Evolutionary conservation across 2,329 filamentous ascomycete genomes (phyloP), one percentile per base, ranked within the genome.

Genomic region (Neonectria punicea): DNA sequence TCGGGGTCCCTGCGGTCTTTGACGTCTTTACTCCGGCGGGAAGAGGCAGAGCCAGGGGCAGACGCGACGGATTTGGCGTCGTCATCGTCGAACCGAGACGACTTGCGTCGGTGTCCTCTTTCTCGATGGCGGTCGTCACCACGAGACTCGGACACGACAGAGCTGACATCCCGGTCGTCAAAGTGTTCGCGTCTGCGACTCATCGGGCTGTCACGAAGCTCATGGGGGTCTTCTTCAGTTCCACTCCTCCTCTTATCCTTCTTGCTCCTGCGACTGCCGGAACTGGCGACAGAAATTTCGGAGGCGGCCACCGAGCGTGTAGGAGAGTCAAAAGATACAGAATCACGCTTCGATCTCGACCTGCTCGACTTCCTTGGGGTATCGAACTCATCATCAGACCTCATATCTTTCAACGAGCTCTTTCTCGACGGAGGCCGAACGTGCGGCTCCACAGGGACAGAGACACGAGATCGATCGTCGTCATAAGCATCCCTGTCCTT

Each of bases 101-200:
- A 65, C 59, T 72, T 75, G 51, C 75, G 66, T 54, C 70, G 61
- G 16, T 74, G 70, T 28, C 79, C 78, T 64, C 76, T 77, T 53
- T 82, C 81, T 10, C 73, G 73, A 43, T 70, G 73, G 22, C 70
- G 72, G 39, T 77, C 76, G 16, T 79, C 75, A 16, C 73, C 70
- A 20, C 77, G 77, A 43, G 80, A 78, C 55, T 83, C 83, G 6
- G 86, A 87, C 5, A 84, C 80, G 13, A 85, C 80, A 34, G 85
- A 87, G 65, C 79, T 81, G 20, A 83, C 80, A 44, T 85, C 84
- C n/a, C 80, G 80, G 61, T 85, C 81, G 28, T 83, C 79, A 59
- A 80, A 82, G 2, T 72, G 74, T n/a, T 80, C 80, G 4, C 75
- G 77, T 49, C 74, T 77, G 67, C 77, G 77, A 73, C 83, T 78